Conservation (phyloP, 2,329 filamentous ascomycete species). For the Calonectria multiphialidica region DNA sequence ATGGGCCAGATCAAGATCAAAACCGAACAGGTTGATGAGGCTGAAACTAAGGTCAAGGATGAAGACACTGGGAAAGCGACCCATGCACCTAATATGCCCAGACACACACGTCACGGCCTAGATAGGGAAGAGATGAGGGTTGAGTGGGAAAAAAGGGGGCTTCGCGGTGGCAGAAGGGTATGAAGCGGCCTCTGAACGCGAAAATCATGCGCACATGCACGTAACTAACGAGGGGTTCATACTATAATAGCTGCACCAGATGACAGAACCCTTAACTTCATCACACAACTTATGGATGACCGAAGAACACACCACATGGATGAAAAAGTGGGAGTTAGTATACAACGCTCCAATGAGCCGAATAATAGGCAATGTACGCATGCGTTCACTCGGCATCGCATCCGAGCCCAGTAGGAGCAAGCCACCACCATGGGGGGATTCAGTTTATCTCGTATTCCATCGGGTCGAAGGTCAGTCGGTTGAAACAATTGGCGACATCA, state of each 20-base stretch:
- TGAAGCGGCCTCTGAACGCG: neutral
- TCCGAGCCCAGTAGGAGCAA: neutral
- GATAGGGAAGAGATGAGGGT: neutral
- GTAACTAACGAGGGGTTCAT: neutral
- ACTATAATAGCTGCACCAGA: no score
- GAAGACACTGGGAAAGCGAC: neutral
- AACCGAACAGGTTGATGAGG: neutral
- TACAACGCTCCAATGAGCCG: neutral
- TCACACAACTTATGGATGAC: no score
- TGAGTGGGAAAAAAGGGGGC: neutral
- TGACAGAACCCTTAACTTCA: no score
- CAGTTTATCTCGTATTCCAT: neutral
- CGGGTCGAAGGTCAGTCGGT: neutral
- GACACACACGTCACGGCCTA: neutral
- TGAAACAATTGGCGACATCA: neutral
- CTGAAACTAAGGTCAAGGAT: neutral
- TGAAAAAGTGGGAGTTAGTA: neutral
- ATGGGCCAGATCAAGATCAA: neutral
- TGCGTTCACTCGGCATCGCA: neutral
- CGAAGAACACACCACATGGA: neutral
- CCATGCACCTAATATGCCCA: neutral
- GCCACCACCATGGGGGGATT: neutral
- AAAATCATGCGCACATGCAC: neutral
- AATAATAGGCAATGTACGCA: neutral
- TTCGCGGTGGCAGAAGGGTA: neutral